phyloP scores from a whole-genome alignment of 257 asterid species.

The Solanum ossicruentum region DNA sequence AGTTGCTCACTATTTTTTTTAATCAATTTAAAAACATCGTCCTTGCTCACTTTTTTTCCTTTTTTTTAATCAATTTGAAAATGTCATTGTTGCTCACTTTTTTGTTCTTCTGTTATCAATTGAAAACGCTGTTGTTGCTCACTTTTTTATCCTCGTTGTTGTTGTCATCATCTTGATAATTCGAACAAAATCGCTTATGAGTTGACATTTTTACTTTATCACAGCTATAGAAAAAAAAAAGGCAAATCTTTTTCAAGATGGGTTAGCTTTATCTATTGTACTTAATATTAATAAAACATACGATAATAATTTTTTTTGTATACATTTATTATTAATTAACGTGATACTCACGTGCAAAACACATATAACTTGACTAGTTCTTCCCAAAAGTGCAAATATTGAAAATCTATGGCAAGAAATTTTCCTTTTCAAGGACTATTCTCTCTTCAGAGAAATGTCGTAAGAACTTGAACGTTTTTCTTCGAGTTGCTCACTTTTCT shows the following conservation, averaged over 20 bases:
- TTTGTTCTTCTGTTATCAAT: no score
- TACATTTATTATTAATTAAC: no score
- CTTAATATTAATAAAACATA: no score
- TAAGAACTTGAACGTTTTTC: background rate
- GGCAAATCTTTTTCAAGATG: background rate
- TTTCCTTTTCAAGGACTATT: background rate
- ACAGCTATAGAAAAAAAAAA: background rate
- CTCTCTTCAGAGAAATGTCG: background rate
- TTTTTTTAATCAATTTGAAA: background rate
- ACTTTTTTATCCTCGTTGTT: background rate
- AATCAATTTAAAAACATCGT: no score
- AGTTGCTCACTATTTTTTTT: background rate
- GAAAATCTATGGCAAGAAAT: background rate
- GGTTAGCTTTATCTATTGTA: background rate
- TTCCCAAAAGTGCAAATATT: background rate
- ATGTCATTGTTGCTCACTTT: fast-evolving
- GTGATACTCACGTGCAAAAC: no score
- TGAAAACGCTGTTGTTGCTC: no score
- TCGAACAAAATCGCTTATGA: constrained; percentile 9
- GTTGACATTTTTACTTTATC: constrained; percentile 11
- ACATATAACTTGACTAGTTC: background rate
- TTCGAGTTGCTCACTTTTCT: background rate
- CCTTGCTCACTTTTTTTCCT: background rate
- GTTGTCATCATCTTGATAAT: background rate
- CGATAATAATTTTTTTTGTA: no score